Evolutionary conservation across 169 alveolate genomes (phyloP), one percentile per base, ranked within the genome.

Genomic region (Eimeria praecox): DNA sequence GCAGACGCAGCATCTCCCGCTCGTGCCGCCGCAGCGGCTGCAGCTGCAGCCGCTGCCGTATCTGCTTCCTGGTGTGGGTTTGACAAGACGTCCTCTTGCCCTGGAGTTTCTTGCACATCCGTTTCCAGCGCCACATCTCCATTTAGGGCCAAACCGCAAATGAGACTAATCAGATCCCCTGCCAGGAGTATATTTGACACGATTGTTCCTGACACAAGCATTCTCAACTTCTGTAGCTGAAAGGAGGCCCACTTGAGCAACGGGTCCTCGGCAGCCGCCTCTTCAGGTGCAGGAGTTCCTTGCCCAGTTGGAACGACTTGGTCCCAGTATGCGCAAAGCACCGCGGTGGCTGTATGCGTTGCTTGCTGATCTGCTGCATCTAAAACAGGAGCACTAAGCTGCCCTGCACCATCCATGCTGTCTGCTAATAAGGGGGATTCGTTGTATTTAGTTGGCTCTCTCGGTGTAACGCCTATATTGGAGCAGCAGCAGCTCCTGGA

Each of bases 11-110:
- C 93, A 8, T 27, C 88, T n/a, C 44, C 93, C 46, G 83, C 83
- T 20, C 35, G 83, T 38, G 93, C 54, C 18, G 80, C 52, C 8
- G 92, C 92, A 1, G 92, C 78, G 9, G 93, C 93, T 30, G 93
- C 93, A n/a, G 93, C 93, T 27, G 82, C 93, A 33, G 92, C 92
- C 27, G 92, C 92, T 33, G 93, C 93, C 22, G 78, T 62, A 62
- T 87, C 93, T 9, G 93, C 93, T 87, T 87, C 73, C 40, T 87
- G 62, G 22, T 56, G 40, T 87, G 82, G 82, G 38, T 38, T 52
- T 83, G 42, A 22, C 52, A 33, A 20, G 62, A 22, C n/a, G 9
- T 27, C 78, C 35, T 59, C 82, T 35, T 64, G 93, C 8, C 73
- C 4, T 59, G 71, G 71, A 12, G 71, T 40, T 14, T 40, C 66